A percentile compares a stretch with the other conserved stretches of the same genome.
Evolutionary conservation across 192 early-diverging fungal species (phyloP).

Genomic region (Funneliformis geosporum): DNA sequence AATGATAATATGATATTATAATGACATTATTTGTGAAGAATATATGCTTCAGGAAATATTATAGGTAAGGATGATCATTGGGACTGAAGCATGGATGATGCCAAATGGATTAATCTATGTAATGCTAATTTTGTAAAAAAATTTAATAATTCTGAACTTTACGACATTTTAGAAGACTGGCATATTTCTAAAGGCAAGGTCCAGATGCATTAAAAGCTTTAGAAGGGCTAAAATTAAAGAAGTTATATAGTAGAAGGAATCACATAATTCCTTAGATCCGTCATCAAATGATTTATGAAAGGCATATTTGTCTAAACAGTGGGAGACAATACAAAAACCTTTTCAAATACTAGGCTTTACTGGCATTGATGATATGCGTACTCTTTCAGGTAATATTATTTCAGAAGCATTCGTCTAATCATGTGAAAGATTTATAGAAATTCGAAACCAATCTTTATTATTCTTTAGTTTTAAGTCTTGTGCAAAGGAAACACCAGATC

Average conservation of each 20-base stretch:
- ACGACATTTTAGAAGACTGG: conserved; percentile 28
- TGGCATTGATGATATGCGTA: no score
- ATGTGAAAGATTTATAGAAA: conserved; percentile 1
- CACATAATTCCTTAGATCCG: conserved; percentile 23
- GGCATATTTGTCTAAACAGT: conserved; percentile 24
- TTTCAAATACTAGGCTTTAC: neutral
- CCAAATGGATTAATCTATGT: conserved; percentile 28
- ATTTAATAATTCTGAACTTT: conserved; percentile 32
- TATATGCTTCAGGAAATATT: conserved; percentile 29
- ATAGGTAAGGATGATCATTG: conserved; percentile 11
- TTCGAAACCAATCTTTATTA: neutral
- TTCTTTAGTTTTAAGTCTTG: conserved; percentile 9
- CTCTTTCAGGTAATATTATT: neutral
- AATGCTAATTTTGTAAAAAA: conserved; percentile 18
- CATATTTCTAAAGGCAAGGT: no score
- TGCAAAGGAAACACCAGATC: neutral
- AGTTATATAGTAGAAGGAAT: conserved; percentile 19
- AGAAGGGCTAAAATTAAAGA: conserved; percentile 28
- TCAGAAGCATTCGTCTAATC: neutral
- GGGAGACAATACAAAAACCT: neutral
- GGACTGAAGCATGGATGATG: conserved; percentile 27
- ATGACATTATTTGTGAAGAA: conserved; percentile 24
- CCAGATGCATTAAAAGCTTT: conserved; percentile 12
- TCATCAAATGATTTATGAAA: conserved; percentile 16
- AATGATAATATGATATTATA: conserved; percentile 24